Percentiles rank a stretch among this genome's conserved stretches.
Conservation (phyloP, 768 basidiomycete genomes). For the Termitomyces sp. region DNA sequence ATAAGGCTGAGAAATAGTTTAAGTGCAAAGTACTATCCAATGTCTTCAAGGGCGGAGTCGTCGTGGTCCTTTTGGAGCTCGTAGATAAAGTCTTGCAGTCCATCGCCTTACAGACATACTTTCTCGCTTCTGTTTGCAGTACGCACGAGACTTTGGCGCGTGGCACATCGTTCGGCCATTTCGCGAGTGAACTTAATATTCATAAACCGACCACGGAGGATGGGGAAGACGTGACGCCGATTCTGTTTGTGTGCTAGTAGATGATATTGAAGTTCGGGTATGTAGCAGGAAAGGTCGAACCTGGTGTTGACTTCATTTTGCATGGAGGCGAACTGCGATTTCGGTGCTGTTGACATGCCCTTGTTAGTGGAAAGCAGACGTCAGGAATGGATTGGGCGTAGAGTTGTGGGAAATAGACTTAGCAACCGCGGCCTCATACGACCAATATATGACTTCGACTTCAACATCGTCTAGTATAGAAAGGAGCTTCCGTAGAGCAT, state of each 20-base stretch:
- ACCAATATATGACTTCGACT: slow-evolving; percentile 92
- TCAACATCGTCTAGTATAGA: slow-evolving; percentile 84
- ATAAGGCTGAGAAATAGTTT: too few species aligned
- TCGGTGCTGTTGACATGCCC: slow-evolving; percentile 99
- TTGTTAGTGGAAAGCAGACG: background rate
- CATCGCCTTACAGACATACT: too few species aligned
- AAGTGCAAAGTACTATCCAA: too few species aligned
- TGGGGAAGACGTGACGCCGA: slow-evolving; percentile 86
- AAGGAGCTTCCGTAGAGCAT: slow-evolving; percentile 61
- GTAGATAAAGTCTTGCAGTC: too few species aligned
- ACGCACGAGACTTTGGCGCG: too few species aligned
- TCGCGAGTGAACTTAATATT: slow-evolving; percentile 74
- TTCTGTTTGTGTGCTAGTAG: slow-evolving; percentile 53
- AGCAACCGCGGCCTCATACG: slow-evolving; percentile 96
- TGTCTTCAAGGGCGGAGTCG: too few species aligned
- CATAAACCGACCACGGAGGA: slow-evolving; percentile 85
- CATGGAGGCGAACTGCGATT: slow-evolving; percentile 95
- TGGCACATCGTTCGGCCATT: slow-evolving; percentile 64
- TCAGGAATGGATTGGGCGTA: background rate
- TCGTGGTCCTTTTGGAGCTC: too few species aligned
- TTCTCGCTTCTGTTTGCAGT: too few species aligned
- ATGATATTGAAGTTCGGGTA: background rate
- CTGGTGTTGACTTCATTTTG: slow-evolving; percentile 97
- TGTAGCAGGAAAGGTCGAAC: slow-evolving; percentile 33
- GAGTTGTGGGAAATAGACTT: slow-evolving; percentile 44